These are phyloP conservation scores for Amanita pallidorosea DNA, from an alignment of 768 basidiomycete species.

Conservation along the genomic window DNA sequence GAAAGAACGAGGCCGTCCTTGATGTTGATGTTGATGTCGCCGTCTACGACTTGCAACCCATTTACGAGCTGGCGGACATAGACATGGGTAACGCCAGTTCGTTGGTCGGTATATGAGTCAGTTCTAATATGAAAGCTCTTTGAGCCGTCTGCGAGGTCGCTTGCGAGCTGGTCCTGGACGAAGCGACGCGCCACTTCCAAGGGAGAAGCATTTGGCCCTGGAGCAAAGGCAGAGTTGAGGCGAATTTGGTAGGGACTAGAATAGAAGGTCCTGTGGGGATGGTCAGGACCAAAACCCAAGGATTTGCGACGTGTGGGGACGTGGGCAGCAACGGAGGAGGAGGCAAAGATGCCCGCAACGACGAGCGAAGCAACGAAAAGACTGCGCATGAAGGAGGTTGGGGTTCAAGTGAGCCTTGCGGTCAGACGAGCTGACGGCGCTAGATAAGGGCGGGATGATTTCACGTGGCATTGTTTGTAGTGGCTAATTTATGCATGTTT, in stretches of 20 bases:
- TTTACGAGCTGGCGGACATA: slow-evolving; percentile 80
- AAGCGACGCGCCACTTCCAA: slow-evolving; percentile 54
- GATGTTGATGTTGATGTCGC: slow-evolving; percentile 90
- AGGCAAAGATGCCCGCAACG: slow-evolving; percentile 1
- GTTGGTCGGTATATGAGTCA: slow-evolving; percentile 81
- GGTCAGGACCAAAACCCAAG: slow-evolving; percentile 77
- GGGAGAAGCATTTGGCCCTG: slow-evolving; percentile 23
- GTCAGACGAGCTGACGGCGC: not conserved
- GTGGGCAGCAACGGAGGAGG: not conserved
- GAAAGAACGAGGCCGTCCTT: slow-evolving; percentile 76
- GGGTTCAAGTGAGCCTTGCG: not conserved
- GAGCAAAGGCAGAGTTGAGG: slow-evolving; percentile 27
- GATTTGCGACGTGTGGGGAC: slow-evolving; percentile 67
- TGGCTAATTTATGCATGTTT: not conserved
- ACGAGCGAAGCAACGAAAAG: slow-evolving; percentile 4
- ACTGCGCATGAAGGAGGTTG: not conserved
- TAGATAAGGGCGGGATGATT: not conserved
- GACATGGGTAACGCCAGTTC: slow-evolving; percentile 81
- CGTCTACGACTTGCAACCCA: slow-evolving; percentile 82
- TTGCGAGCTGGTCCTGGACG: slow-evolving; percentile 34
- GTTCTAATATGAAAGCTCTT: slow-evolving; percentile 52
- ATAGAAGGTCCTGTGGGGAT: slow-evolving; percentile 60
- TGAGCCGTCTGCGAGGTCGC: slow-evolving; percentile 19
- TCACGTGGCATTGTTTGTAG: not conserved
- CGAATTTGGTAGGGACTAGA: slow-evolving; percentile 36